phyloP scores from a whole-genome alignment of 768 basidiomycete species.

The Rhodotorula kratochvilovae region DNA sequence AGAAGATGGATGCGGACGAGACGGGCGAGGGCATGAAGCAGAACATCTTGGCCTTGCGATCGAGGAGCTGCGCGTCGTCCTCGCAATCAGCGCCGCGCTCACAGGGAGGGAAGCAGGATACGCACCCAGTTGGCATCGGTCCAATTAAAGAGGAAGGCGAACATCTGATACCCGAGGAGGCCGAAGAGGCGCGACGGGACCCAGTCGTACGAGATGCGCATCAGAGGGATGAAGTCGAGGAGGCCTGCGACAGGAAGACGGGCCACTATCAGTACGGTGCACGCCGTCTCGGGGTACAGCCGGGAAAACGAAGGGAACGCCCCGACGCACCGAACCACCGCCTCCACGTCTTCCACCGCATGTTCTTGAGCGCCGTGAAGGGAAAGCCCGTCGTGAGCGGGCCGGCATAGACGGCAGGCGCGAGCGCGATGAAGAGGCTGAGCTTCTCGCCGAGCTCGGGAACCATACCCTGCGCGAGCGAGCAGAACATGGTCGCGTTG shows the following conservation, averaged over 20 bases:
- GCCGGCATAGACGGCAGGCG: conserved; percentile 55
- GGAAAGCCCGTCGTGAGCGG: conserved; percentile 54
- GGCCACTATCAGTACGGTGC: no score
- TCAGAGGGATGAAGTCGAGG: conserved; percentile 55
- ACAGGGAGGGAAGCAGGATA: background rate
- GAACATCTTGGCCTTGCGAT: conserved; percentile 56
- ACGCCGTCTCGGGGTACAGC: no score
- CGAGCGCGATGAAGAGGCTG: conserved; percentile 53
- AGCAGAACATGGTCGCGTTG: conserved; percentile 54
- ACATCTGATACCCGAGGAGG: conserved; percentile 53
- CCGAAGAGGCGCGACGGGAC: conserved; percentile 52
- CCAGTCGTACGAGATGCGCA: conserved; percentile 53
- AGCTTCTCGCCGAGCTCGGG: conserved; percentile 53
- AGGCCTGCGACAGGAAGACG: conserved; percentile 45
- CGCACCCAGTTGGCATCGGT: conserved; percentile 54
- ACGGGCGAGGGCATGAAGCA: conserved; percentile 55
- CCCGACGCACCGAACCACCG: conserved; percentile 49
- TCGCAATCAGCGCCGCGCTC: background rate
- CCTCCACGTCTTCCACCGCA: conserved; percentile 54
- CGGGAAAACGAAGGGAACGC: background rate
- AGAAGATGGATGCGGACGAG: conserved; percentile 50
- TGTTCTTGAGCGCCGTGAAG: conserved; percentile 51
- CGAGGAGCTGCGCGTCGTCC: conserved; percentile 44
- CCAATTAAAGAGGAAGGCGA: conserved; percentile 54
- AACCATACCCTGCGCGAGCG: conserved; percentile 53